Conservation (phyloP, 108 stramenopile genomes). For the Nitzschia sp. region DNA sequence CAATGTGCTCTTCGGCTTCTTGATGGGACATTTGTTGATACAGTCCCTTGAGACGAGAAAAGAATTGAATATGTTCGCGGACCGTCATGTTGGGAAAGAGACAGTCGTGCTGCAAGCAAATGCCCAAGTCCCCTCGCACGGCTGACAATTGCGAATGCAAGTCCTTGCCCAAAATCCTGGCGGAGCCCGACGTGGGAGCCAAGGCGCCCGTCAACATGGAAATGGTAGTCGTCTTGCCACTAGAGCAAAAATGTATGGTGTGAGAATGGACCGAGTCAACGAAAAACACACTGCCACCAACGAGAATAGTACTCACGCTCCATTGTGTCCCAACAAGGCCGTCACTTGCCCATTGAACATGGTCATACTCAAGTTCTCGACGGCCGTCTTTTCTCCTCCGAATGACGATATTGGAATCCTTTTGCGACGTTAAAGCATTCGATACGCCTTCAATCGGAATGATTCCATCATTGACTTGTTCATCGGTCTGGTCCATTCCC, state of each 20-base stretch:
- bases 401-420: slow-evolving; percentile 68
- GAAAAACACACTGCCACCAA: not conserved
- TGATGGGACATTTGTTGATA: slow-evolving; percentile 46
- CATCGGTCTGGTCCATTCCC: too few species aligned
- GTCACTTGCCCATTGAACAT: slow-evolving; percentile 94
- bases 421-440: slow-evolving; percentile 51
- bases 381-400: slow-evolving; percentile 89
- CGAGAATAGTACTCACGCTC: slow-evolving; percentile 39
- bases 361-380: slow-evolving; percentile 82
- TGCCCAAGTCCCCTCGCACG: slow-evolving; percentile 81
- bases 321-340: slow-evolving; percentile 93
- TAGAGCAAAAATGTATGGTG: not conserved
- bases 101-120: slow-evolving; percentile 94
- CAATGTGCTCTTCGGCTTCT: slow-evolving; percentile 63
- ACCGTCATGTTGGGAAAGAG: slow-evolving; percentile 88
- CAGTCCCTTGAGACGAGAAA: slow-evolving; percentile 79
- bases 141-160: slow-evolving; percentile 62
- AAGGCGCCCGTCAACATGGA: slow-evolving; percentile 93
- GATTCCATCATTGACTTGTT: slow-evolving; percentile 21
- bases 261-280: not conserved
- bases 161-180: slow-evolving; percentile 79
- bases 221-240: slow-evolving; percentile 67
- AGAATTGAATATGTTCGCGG: slow-evolving; percentile 87
- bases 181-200: slow-evolving; percentile 84
- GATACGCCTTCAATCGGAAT: slow-evolving; percentile 63